Evolutionary conservation across 805 yeast species (phyloP).

Genomic region (Saturnispora quitensis): DNA sequence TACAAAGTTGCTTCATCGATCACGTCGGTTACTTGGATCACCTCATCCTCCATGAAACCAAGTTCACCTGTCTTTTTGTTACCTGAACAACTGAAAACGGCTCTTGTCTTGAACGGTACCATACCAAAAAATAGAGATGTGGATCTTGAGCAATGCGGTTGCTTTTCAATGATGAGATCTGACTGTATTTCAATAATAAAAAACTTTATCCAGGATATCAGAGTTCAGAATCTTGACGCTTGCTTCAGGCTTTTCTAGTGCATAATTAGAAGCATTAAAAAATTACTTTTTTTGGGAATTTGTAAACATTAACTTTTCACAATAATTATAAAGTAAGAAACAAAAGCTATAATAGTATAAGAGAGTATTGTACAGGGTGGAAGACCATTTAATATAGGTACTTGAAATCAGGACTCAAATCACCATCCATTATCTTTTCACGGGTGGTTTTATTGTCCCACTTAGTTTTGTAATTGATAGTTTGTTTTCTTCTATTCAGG

Average conservation of each 20-base stretch:
- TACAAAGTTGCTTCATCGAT: slow-evolving; percentile 93
- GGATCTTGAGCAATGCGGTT: neutral
- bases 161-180: neutral
- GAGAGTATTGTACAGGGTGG: neutral
- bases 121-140: neutral
- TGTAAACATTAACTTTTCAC: neutral
- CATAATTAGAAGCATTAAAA: neutral
- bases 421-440: slow-evolving; percentile 27
- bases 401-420: slow-evolving; percentile 35
- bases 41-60: slow-evolving; percentile 90
- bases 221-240: neutral
- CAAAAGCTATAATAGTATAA: neutral
- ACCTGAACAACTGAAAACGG: slow-evolving; percentile 91
- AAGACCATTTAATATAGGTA: slow-evolving; percentile 31
- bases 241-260: neutral
- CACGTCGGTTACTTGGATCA: slow-evolving; percentile 65
- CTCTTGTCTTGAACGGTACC: slow-evolving; percentile 30
- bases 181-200: neutral
- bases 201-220: neutral
- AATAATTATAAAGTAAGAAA: neutral
- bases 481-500: slow-evolving; percentile 30
- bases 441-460: slow-evolving; percentile 24
- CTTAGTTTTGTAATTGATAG: slow-evolving; percentile 20
- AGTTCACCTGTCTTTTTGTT: slow-evolving; percentile 71
- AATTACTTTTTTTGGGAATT: neutral